Conservation (phyloP, 495 filamentous ascomycete species). For the Apodospora peruviana region DNA sequence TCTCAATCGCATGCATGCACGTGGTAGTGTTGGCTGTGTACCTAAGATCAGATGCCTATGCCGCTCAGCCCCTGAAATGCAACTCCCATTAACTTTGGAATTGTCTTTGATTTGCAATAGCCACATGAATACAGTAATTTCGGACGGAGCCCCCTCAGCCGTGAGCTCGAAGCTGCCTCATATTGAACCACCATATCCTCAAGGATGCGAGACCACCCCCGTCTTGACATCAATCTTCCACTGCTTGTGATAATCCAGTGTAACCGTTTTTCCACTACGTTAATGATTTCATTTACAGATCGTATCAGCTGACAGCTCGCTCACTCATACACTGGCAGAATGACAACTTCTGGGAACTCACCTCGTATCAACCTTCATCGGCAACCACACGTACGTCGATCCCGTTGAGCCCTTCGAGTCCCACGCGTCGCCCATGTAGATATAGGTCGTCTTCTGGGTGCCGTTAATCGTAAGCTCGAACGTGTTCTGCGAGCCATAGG, state of each 20-base stretch:
- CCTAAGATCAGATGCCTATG: too few species aligned
- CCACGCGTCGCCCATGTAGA: constrained; percentile 44
- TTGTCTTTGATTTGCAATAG: too few species aligned
- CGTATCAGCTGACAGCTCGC: too few species aligned
- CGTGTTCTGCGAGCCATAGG: constrained; percentile 37
- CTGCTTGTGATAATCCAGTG: not conserved
- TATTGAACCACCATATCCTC: too few species aligned
- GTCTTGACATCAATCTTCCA: constrained; percentile 1
- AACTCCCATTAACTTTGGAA: too few species aligned
- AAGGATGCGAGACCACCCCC: not conserved
- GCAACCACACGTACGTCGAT: not conserved
- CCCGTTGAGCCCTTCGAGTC: constrained; percentile 28
- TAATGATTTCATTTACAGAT: not conserved
- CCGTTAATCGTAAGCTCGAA: constrained; percentile 38
- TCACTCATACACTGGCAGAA: too few species aligned
- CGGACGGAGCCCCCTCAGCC: too few species aligned
- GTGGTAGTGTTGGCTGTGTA: too few species aligned
- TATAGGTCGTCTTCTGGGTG: constrained; percentile 32
- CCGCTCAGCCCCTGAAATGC: too few species aligned
- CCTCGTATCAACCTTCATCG: not conserved
- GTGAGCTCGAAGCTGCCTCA: too few species aligned
- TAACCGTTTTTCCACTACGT: not conserved
- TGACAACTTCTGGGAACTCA: not conserved
- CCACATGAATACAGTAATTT: too few species aligned
- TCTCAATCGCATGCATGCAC: too few species aligned